Evolutionary conservation across 2,329 filamentous ascomycete genomes (phyloP).

Genomic region (Colletotrichum truncatum): DNA sequence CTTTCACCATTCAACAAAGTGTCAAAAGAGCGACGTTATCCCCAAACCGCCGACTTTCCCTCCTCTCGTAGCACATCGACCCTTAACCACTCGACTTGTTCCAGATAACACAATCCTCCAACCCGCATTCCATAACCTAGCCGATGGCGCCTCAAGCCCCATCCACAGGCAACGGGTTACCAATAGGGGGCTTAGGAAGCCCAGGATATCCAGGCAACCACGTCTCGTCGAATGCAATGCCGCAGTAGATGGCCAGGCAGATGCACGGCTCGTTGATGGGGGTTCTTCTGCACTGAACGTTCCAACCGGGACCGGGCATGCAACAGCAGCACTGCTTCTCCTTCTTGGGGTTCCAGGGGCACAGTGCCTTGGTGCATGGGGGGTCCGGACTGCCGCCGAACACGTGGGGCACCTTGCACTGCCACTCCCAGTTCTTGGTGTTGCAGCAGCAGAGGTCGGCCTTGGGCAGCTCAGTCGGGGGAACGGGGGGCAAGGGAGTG

Average conservation of each 20-base stretch:
- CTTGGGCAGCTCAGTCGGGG: background rate
- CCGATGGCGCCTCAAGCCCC: too few relatives aligned
- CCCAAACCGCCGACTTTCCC: too few relatives aligned
- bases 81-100: too few relatives aligned
- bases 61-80: too few relatives aligned
- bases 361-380: conserved; percentile 25
- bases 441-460: conserved; percentile 38
- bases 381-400: conserved; percentile 8
- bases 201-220: background rate
- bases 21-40: too few relatives aligned
- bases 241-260: conserved; percentile 30
- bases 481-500: too few relatives aligned
- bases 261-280: conserved; percentile 15
- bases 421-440: conserved; percentile 9
- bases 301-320: background rate
- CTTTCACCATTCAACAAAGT: too few relatives aligned
- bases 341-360: conserved; percentile 33
- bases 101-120: too few relatives aligned
- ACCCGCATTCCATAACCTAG: too few relatives aligned
- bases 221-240: background rate
- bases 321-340: conserved; percentile 35
- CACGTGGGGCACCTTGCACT: conserved; percentile 27
- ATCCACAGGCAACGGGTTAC: too few relatives aligned
- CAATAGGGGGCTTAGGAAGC: background rate
- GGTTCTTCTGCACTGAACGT: conserved; percentile 9